phyloP scores from a whole-genome alignment of 225 moss, liverwort and hornwort species.

The Rhytidiadelphus loreus region DNA sequence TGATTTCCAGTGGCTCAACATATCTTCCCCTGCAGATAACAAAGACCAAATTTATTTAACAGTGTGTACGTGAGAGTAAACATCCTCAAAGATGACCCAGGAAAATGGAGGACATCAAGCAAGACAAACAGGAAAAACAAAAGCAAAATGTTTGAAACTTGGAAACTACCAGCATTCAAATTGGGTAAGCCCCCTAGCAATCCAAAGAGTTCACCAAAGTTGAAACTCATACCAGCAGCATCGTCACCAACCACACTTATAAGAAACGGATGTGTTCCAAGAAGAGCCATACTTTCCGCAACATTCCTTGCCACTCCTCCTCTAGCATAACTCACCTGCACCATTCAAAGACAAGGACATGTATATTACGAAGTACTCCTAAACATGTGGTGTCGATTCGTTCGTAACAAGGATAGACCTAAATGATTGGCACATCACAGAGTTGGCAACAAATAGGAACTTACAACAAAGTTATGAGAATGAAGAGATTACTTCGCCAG shows the following conservation, averaged over 20 bases:
- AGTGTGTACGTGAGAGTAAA: not conserved
- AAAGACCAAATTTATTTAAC: not conserved
- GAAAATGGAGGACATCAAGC: not conserved
- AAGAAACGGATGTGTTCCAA: slow-evolving; percentile 57
- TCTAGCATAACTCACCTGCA: slow-evolving; percentile 63
- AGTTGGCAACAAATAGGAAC: not conserved
- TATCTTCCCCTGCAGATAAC: slow-evolving; percentile 43
- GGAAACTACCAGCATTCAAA: not conserved
- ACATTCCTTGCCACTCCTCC: slow-evolving; percentile 96
- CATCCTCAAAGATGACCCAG: not conserved
- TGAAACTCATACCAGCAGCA: slow-evolving; percentile 49
- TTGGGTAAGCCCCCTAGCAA: not conserved
- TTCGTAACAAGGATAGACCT: not conserved
- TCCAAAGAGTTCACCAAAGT: not conserved
- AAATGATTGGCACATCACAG: not conserved
- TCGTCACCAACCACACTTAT: slow-evolving; percentile 95
- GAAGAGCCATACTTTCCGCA: slow-evolving; percentile 74
- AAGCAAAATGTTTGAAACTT: not conserved
- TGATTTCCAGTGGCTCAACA: slow-evolving; percentile 74
- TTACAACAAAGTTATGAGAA: not conserved
- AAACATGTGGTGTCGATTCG: not conserved
- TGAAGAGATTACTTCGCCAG: slow-evolving; percentile 39
- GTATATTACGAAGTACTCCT: not conserved
- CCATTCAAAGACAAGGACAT: not conserved
- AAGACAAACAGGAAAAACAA: not conserved